These are phyloP conservation scores for Aspergillus hortae DNA, from an alignment of 2,329 filamentous ascomycete species.

Conservation along the genomic window DNA sequence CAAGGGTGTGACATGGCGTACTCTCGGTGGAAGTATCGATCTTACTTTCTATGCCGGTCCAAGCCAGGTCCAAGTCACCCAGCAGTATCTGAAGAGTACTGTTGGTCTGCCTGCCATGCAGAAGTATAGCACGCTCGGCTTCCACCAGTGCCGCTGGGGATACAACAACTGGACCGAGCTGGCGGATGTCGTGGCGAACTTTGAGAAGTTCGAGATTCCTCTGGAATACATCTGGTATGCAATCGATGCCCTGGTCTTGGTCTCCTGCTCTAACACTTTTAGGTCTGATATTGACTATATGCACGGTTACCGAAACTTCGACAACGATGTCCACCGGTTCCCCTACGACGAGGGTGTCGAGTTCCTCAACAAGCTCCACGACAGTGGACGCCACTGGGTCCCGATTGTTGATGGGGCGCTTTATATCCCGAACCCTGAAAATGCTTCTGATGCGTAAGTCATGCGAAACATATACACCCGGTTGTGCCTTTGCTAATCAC, in stretches of 20 bases:
- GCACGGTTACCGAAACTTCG: conserved; percentile 59
- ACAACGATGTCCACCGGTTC: conserved; percentile 53
- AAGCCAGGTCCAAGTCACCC: conserved; percentile 63
- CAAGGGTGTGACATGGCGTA: conserved; percentile 66
- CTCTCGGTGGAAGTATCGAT: conserved; percentile 72
- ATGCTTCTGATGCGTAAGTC: too few species aligned
- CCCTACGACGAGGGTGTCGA: conserved; percentile 46
- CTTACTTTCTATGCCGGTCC: conserved; percentile 77
- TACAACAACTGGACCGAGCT: conserved; percentile 70
- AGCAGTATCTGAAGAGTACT: conserved; percentile 65
- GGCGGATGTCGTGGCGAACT: conserved; percentile 55
- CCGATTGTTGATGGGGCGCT: conserved; percentile 41
- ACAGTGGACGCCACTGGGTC: conserved; percentile 55
- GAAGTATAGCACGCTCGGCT: conserved; percentile 78
- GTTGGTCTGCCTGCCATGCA: conserved; percentile 73
- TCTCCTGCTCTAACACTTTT: neutral
- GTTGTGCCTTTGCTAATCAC: too few species aligned
- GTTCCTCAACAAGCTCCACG: conserved; percentile 53
- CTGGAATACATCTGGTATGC: conserved; percentile 49
- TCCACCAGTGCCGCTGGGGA: conserved; percentile 80
- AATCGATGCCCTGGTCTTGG: neutral
- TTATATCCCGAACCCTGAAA: too few species aligned
- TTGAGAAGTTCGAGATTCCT: conserved; percentile 54
- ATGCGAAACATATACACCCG: too few species aligned
- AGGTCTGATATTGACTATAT: conserved; percentile 54